Evolutionary conservation across 208 protist genomes (phyloP).

Genomic region (Leishmania gerbilli): DNA sequence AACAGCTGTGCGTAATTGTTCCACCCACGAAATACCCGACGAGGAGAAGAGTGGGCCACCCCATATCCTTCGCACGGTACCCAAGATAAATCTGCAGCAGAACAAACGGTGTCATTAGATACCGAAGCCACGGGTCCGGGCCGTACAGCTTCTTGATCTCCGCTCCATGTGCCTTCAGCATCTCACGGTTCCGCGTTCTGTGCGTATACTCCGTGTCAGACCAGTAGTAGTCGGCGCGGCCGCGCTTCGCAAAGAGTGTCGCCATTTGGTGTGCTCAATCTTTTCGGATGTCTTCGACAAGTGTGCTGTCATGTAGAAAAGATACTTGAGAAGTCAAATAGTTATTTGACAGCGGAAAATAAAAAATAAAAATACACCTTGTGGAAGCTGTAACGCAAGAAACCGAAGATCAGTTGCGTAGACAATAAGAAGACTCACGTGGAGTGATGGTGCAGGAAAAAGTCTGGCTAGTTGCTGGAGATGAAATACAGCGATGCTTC

Average conservation of each 20-base stretch:
- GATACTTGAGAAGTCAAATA: background rate
- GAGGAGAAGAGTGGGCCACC: slow-evolving; percentile 65
- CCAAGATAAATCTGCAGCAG: slow-evolving; percentile 69
- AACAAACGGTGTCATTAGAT: slow-evolving; percentile 54
- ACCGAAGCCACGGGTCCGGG: slow-evolving; percentile 52
- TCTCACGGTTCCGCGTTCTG: slow-evolving; percentile 57
- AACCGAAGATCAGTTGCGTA: background rate
- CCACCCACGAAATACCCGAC: slow-evolving; percentile 84
- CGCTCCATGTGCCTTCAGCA: slow-evolving; percentile 77
- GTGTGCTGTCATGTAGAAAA: background rate
- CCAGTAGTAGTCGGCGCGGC: slow-evolving; percentile 78
- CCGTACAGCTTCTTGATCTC: slow-evolving; percentile 86
- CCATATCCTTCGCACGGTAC: slow-evolving; percentile 59
- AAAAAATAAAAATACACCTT: background rate
- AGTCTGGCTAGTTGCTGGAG: background rate
- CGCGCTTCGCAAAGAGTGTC: slow-evolving; percentile 32
- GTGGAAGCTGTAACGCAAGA: background rate
- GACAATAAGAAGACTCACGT: background rate
- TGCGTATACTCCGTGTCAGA: slow-evolving; percentile 71
- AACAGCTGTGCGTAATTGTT: slow-evolving; percentile 80
- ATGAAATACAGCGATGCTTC: background rate
- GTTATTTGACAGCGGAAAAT: background rate
- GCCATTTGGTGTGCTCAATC: slow-evolving; percentile 4
- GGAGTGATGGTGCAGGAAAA: background rate
- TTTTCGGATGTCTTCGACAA: background rate